Conservation (phyloP, 2,329 filamentous ascomycete species). For the Colletotrichum sp. region DNA sequence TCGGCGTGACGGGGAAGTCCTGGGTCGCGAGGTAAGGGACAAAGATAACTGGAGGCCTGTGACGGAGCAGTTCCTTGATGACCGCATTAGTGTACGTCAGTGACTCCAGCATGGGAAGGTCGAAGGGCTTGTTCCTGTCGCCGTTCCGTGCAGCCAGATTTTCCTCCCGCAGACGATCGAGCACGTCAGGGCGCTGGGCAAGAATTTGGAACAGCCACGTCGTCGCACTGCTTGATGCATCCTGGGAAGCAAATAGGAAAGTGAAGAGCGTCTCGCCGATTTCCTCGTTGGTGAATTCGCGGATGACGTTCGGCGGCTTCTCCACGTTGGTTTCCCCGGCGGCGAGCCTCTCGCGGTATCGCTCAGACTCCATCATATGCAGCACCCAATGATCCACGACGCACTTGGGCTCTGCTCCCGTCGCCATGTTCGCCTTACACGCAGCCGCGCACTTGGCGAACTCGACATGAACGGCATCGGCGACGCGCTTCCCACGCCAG, state of each 20-base stretch:
- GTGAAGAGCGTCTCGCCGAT: constrained; percentile 57
- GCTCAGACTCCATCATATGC: constrained; percentile 74
- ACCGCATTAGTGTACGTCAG: constrained; percentile 58
- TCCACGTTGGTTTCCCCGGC: constrained; percentile 52
- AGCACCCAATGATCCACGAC: constrained; percentile 82
- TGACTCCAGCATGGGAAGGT: constrained; percentile 51
- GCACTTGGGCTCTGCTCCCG: constrained; percentile 71
- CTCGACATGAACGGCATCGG: constrained; percentile 73
- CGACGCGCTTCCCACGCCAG: constrained; percentile 78
- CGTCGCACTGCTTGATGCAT: constrained; percentile 57
- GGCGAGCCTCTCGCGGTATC: constrained; percentile 68
- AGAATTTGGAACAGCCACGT: constrained; percentile 59
- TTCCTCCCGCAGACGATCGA: constrained; percentile 49
- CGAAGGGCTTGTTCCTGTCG: constrained; percentile 43
- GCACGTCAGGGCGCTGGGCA: constrained; percentile 54
- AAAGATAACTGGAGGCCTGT: constrained; percentile 59
- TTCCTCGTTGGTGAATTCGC: constrained; percentile 54
- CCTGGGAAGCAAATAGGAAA: constrained; percentile 59
- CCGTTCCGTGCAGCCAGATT: constrained; percentile 49
- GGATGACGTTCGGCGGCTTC: constrained; percentile 52
- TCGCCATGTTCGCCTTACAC: constrained; percentile 73
- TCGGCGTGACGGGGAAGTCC: constrained; percentile 49
- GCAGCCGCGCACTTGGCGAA: constrained; percentile 76
- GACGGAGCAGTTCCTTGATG: constrained; percentile 57
- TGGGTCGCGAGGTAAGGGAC: constrained; percentile 57